These are phyloP conservation scores for Aspergillus sojae DNA, from an alignment of 2,329 filamentous ascomycete genomes.

Conservation along the genomic window DNA sequence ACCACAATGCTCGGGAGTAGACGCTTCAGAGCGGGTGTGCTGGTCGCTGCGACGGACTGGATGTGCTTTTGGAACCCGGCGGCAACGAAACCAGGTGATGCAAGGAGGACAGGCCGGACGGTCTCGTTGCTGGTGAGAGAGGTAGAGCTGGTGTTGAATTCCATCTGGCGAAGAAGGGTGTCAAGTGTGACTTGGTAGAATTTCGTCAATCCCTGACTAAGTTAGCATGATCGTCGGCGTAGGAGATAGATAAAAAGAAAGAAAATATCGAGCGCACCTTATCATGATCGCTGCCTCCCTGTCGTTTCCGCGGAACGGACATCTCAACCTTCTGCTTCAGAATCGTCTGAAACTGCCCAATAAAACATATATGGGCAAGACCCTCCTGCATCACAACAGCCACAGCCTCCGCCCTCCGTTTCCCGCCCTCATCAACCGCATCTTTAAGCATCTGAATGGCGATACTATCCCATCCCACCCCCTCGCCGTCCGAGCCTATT, in stretches of 20 bases:
- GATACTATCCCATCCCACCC: conserved; percentile 82
- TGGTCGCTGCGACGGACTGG: conserved; percentile 61
- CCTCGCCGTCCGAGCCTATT: conserved; percentile 49
- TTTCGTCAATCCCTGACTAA: conserved; percentile 62
- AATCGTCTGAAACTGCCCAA: conserved; percentile 53
- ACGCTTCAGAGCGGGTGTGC: conserved; percentile 67
- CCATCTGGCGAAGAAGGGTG: conserved; percentile 75
- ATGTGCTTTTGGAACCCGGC: conserved; percentile 77
- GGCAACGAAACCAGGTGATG: conserved; percentile 87
- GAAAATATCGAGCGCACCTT: conserved; percentile 35
- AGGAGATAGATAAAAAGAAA: background rate
- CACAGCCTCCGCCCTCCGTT: conserved; percentile 78
- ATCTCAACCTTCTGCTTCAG: conserved; percentile 53
- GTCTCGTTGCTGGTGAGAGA: conserved; percentile 40
- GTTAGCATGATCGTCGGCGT: background rate
- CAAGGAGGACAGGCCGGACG: conserved; percentile 71
- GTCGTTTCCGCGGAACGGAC: conserved; percentile 51
- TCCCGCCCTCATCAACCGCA: conserved; percentile 68
- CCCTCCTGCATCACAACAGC: conserved; percentile 91
- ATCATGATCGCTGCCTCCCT: conserved; percentile 52
- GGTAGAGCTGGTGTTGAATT: conserved; percentile 59
- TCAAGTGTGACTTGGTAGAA: conserved; percentile 80
- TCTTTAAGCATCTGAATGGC: conserved; percentile 77
- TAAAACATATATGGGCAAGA: conserved; percentile 54
- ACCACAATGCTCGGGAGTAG: conserved; percentile 63